These are phyloP conservation scores for Cladosporium halotolerans DNA, from an alignment of 2,329 filamentous ascomycete genomes.

Conservation along the genomic window DNA sequence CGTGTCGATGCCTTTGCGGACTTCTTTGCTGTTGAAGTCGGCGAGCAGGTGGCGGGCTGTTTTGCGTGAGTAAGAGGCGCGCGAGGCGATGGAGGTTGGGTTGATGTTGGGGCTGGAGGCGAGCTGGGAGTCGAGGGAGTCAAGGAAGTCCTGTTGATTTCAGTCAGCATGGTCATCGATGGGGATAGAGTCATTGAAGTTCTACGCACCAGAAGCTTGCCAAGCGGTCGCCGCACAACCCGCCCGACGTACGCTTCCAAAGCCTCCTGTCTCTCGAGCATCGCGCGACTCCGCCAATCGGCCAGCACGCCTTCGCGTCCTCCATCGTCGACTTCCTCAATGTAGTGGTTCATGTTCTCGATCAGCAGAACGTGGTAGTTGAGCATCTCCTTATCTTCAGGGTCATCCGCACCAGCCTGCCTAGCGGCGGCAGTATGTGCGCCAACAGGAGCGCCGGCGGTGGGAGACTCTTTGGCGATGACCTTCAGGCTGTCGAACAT, in stretches of 20 bases:
- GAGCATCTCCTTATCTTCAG: conserved; percentile 90
- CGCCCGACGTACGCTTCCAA: conserved; percentile 80
- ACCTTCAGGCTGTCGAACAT: conserved; percentile 98
- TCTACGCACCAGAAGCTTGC: conserved; percentile 64
- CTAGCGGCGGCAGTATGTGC: conserved; percentile 31
- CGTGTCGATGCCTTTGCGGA: conserved; percentile 82
- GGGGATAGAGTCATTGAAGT: neutral
- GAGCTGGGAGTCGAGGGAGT: conserved; percentile 72
- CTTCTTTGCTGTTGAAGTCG: conserved; percentile 66
- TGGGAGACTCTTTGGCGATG: conserved; percentile 68
- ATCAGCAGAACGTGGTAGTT: conserved; percentile 97
- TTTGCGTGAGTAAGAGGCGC: conserved; percentile 74
- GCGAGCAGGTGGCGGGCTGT: conserved; percentile 82
- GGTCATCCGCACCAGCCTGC: conserved; percentile 45
- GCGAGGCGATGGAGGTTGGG: conserved; percentile 60
- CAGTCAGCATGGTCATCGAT: neutral
- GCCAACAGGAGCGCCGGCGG: conserved; percentile 47
- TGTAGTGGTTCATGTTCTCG: conserved; percentile 97
- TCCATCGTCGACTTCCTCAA: conserved; percentile 74
- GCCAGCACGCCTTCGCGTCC: conserved; percentile 65
- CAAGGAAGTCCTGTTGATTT: conserved; percentile 63
- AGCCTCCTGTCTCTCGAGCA: conserved; percentile 75
- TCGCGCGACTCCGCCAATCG: conserved; percentile 74
- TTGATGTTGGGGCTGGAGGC: conserved; percentile 40
- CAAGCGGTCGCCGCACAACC: conserved; percentile 81